phyloP scores from a whole-genome alignment of 23 red algal genomes.

The Gracilariopsis chorda region DNA sequence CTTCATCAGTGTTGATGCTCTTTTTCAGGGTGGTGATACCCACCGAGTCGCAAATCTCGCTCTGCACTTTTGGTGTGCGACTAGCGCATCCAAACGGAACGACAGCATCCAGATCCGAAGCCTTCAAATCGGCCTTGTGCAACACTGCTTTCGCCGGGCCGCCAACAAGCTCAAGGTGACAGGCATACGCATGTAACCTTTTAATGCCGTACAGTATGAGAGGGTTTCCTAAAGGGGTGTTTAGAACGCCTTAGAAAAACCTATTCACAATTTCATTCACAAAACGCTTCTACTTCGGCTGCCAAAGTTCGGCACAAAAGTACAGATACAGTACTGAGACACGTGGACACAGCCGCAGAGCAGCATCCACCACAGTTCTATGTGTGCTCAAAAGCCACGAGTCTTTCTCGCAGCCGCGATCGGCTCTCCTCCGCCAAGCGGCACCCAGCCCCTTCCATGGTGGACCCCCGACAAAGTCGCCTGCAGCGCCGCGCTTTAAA shows the following conservation, averaged over 20 bases:
- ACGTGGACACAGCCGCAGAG: too few species aligned
- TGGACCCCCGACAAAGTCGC: neutral
- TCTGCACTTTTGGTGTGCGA: conserved; percentile 80
- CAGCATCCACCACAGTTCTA: too few species aligned
- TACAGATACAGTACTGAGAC: too few species aligned
- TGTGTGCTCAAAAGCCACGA: too few species aligned
- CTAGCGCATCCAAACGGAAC: conserved; percentile 90
- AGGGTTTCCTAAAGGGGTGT: too few species aligned
- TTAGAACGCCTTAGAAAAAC: too few species aligned
- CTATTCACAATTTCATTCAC: too few species aligned
- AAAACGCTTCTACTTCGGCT: too few species aligned
- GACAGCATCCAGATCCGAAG: conserved; percentile 68
- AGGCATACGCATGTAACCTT: too few species aligned
- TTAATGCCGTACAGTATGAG: too few species aligned
- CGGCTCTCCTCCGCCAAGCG: neutral
- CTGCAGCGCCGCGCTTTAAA: neutral
- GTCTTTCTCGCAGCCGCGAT: too few species aligned
- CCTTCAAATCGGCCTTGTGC: conserved; percentile 19
- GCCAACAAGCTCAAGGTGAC: conserved; percentile 43
- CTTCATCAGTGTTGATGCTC: conserved; percentile 97
- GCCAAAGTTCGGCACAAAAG: too few species aligned
- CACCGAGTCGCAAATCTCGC: conserved; percentile 24
- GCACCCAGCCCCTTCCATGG: neutral
- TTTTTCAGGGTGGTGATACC: conserved; percentile 55
- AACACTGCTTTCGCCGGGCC: conserved; percentile 52